Percentiles rank a stretch among this genome's conserved stretches.
These are phyloP conservation scores for Globisporangium lucens DNA, from an alignment of 352 stramenopile genomes.

Conservation along the genomic window DNA sequence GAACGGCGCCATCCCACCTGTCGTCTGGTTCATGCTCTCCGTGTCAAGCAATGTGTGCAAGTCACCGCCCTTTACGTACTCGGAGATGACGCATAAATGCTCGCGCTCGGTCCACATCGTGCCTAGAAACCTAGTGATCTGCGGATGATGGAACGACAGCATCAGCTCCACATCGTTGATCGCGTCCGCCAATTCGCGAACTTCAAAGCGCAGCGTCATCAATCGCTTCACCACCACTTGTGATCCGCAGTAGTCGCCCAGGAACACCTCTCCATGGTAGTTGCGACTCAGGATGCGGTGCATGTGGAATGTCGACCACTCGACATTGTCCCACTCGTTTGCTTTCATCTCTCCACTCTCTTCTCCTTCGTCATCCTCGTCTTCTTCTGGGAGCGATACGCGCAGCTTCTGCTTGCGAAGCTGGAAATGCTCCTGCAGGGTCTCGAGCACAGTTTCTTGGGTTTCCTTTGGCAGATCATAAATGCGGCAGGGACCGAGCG, in stretches of 20 bases:
- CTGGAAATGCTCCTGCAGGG: constrained; percentile 60
- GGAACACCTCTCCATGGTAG: constrained; percentile 59
- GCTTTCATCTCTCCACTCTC: not conserved
- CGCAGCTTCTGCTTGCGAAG: constrained; percentile 42
- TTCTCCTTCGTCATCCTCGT: constrained; percentile 1
- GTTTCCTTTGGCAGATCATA: constrained; percentile 59
- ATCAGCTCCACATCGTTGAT: constrained; percentile 75
- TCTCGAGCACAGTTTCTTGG: constrained; percentile 53
- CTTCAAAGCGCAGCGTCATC: constrained; percentile 59
- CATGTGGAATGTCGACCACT: constrained; percentile 41
- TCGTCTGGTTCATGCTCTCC: constrained; percentile 34
- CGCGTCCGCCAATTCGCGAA: constrained; percentile 56
- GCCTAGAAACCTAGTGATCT: constrained; percentile 67
- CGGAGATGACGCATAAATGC: constrained; percentile 65
- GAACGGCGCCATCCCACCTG: constrained; percentile 1
- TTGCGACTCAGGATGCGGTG: constrained; percentile 33
- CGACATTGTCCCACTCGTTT: constrained; percentile 16
- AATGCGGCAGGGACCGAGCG: constrained; percentile 33
- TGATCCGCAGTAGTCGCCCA: constrained; percentile 49
- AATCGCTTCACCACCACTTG: constrained; percentile 71
- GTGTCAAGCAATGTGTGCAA: constrained; percentile 50
- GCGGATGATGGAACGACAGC: constrained; percentile 48
- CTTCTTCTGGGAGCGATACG: constrained; percentile 1
- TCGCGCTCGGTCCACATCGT: constrained; percentile 66
- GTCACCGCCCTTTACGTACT: constrained; percentile 63